Evolutionary conservation across 1,284 basidiomycete genomes (phyloP).

Genomic region (Pseudozyma tsukubaensis): DNA sequence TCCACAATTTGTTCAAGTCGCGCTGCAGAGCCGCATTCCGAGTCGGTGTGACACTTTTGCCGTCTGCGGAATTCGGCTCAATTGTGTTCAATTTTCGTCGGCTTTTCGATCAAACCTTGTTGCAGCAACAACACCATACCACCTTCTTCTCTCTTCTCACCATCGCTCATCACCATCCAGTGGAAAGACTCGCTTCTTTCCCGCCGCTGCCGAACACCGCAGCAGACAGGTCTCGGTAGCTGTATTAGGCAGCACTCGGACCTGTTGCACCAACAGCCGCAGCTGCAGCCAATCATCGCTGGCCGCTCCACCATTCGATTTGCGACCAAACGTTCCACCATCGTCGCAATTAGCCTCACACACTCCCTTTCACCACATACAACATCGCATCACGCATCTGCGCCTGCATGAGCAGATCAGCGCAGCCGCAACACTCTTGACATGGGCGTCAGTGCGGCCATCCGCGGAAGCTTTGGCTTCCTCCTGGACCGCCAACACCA

Average conservation of each 20-base stretch:
- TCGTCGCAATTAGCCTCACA: neutral
- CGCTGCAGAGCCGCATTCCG: constrained; percentile 1
- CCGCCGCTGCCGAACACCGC: constrained; percentile 20
- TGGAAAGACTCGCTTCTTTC: constrained; percentile 14
- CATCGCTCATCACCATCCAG: constrained; percentile 1
- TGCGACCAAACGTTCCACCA: neutral
- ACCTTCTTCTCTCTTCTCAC: neutral
- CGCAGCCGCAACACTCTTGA: constrained; percentile 5
- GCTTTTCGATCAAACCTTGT: constrained; percentile 1
- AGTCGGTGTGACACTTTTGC: neutral
- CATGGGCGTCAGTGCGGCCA: constrained; percentile 40
- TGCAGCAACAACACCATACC: neutral
- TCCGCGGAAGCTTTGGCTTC: constrained; percentile 47
- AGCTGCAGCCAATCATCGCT: neutral
- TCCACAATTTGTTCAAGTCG: neutral
- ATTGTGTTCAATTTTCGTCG: neutral
- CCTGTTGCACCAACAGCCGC: constrained; percentile 19
- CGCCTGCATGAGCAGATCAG: constrained; percentile 22
- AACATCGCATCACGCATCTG: neutral
- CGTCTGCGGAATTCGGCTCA: neutral
- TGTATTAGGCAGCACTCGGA: constrained; percentile 37
- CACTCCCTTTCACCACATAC: neutral
- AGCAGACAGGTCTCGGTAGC: constrained; percentile 44
- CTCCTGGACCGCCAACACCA: constrained; percentile 32
- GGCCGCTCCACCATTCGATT: neutral